Conservation (phyloP, 2,329 filamentous ascomycete species). For the Trichoderma asperellum region DNA sequence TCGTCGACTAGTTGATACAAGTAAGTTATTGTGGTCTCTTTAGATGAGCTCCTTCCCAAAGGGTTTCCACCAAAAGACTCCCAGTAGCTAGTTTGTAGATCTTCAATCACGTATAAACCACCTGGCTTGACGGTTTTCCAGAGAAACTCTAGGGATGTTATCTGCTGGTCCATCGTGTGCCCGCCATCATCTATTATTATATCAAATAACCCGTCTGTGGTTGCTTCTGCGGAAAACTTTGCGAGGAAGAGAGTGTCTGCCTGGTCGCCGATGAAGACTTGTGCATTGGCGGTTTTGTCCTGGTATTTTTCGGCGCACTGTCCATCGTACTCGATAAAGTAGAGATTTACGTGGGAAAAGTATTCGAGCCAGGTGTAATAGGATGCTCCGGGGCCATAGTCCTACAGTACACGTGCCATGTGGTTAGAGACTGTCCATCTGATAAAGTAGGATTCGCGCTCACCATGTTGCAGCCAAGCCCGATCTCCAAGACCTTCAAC, state of each 20-base stretch:
- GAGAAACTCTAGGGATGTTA: conserved; percentile 41
- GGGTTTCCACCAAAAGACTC: conserved; percentile 36
- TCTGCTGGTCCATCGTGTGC: conserved; percentile 46
- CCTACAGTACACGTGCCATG: conserved; percentile 27
- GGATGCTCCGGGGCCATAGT: conserved; percentile 44
- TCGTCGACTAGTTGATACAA: conserved; percentile 38
- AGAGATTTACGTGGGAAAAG: conserved; percentile 45
- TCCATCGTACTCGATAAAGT: conserved; percentile 48
- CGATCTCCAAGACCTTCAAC: conserved; percentile 48
- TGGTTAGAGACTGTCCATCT: background rate
- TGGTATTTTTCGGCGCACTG: conserved; percentile 44
- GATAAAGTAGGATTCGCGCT: background rate
- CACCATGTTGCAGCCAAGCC: conserved; percentile 47
- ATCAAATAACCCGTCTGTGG: conserved; percentile 42
- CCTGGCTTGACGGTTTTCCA: conserved; percentile 45
- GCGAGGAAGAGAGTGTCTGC: conserved; percentile 44
- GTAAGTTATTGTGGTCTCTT: conserved; percentile 37
- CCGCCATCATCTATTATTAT: conserved; percentile 48
- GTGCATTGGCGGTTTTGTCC: conserved; percentile 41
- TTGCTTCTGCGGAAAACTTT: conserved; percentile 40
- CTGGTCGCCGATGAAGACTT: conserved; percentile 48
- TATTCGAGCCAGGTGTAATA: conserved; percentile 49
- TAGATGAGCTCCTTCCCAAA: conserved; percentile 31
- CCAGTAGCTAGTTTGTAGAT: conserved; percentile 40
- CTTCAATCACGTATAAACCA: conserved; percentile 43